Percentiles rank a stretch among this genome's conserved stretches.
phyloP scores from a whole-genome alignment of 1,139 yeast genomes.

The Tardiomyces digboiensis region DNA sequence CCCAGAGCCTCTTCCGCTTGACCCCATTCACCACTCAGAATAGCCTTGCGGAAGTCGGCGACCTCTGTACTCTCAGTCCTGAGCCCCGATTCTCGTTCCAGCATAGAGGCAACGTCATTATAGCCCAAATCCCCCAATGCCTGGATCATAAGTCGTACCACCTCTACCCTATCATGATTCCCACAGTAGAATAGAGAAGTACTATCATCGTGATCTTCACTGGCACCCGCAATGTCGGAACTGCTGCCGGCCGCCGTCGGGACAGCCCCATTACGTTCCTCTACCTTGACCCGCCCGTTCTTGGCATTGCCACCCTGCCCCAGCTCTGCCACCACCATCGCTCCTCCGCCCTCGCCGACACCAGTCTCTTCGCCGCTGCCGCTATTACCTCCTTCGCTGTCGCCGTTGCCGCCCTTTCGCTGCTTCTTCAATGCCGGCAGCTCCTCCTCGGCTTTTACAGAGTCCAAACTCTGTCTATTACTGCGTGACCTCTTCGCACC shows the following conservation, averaged over 20 bases:
- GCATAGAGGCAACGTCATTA: conserved; percentile 26
- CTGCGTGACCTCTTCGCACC: background rate
- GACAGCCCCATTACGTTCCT: background rate
- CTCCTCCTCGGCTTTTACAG: background rate
- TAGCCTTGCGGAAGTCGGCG: conserved; percentile 29
- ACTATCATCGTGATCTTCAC: too few species aligned
- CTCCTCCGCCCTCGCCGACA: background rate
- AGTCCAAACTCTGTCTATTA: background rate
- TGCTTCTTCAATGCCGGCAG: background rate
- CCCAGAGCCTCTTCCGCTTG: conserved; percentile 29
- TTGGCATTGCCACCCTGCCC: background rate
- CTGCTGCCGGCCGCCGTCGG: background rate
- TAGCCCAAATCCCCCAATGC: conserved; percentile 42
- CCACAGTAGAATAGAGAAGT: too few species aligned
- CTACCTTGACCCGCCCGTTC: background rate
- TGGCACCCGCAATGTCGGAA: background rate
- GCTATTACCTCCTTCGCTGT: background rate
- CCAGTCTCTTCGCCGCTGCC: background rate
- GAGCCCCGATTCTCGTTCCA: conserved; percentile 36
- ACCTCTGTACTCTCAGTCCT: conserved; percentile 28
- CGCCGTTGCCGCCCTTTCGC: background rate
- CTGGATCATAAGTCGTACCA: conserved; percentile 41
- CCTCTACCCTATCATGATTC: conserved; percentile 30
- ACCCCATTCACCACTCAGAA: conserved; percentile 36
- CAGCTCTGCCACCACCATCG: background rate